Base-by-base conservation (phyloP, 495 filamentous ascomycete genomes). In the Hyphodiscus hymeniophilus region DNA sequence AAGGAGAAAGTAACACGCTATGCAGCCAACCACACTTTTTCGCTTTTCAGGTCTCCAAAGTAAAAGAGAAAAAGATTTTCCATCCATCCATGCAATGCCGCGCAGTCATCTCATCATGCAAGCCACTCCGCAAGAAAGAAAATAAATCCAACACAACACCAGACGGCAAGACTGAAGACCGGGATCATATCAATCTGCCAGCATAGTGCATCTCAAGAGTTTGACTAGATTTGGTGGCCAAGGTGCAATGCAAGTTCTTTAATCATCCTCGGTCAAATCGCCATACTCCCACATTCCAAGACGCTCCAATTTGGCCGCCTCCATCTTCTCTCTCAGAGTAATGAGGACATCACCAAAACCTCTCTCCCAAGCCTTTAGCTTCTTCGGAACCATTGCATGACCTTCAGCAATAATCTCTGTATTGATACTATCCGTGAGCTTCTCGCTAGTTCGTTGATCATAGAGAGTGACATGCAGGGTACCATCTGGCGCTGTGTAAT, bases 221-320 rank as follows among this genome's bases (percentile, higher is more conserved):
- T 28, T 10, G 10, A 28, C 26, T 10, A 28, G 4, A 5, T 10
- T 28, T 28, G 10, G 26, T 10, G 10, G 10, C 10, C 26, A 28
- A 5, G 26, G 10, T 28, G 4, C 26, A 4, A 28, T 28, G 26
- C 33, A 13, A 17, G 15, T 36, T 5, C 39, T 3, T 12, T 17
- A 6, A 23, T 56, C 51, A 32, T 95, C 89, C 69, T 91, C 88
- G 13, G 84, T 89, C 63, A 94, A 69, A 66, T 97, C 94, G 48
- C 94, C 94, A 69, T 97, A 97, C 72, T 97, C 90, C 89, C 89
- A 97, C 73, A 95, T 91, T 7, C 94, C 94, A 45, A 78, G 72
- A 47, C 85, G 77, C 51, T 78, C 78, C 7, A 72, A 63, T 73
- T 87, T 92, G 3, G 94, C 92, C 65, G 80, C 72, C 13, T 74